Evolutionary conservation across 179 eudicot genomes (phyloP).

Genomic region (Pouteria campechiana): DNA sequence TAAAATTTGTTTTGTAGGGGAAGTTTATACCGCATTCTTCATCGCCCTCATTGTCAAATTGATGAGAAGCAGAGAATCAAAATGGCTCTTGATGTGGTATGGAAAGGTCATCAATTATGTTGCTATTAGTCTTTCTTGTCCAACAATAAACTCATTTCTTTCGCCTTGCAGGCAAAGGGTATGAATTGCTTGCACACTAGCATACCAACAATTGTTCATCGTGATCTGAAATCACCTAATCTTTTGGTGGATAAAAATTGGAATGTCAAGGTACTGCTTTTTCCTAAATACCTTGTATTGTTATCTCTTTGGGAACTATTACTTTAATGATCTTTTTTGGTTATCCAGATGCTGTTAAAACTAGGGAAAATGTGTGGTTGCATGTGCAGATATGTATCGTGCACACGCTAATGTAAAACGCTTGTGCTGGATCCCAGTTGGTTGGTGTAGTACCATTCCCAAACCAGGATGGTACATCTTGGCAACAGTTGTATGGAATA

Average conservation of each 20-base stretch:
- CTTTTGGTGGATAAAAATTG: constrained; percentile 93
- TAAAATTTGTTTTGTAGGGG: constrained; percentile 48
- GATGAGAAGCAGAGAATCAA: constrained; percentile 88
- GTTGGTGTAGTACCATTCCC: too few relatives aligned
- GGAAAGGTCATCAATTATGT: neutral
- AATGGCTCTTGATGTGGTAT: constrained; percentile 99
- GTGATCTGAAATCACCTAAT: constrained; percentile 96
- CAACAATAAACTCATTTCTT: neutral
- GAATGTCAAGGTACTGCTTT: constrained; percentile 78
- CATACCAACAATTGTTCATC: constrained; percentile 94
- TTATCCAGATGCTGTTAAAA: too few relatives aligned
- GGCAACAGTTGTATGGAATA: too few relatives aligned
- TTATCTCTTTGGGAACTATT: too few relatives aligned
- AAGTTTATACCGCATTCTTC: constrained; percentile 93
- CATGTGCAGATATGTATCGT: too few relatives aligned
- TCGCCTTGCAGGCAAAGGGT: constrained; percentile 74
- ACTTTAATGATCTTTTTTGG: too few relatives aligned
- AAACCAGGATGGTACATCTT: too few relatives aligned
- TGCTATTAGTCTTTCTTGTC: neutral
- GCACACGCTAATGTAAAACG: too few relatives aligned
- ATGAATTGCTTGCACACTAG: constrained; percentile 98
- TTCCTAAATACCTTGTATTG: too few relatives aligned
- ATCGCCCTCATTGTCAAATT: constrained; percentile 89
- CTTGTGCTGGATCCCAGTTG: too few relatives aligned
- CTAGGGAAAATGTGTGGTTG: too few relatives aligned